A percentile compares a stretch with the other conserved stretches of the same genome.
phyloP scores from a whole-genome alignment of 805 yeast species.

The Lipomyces anomalus region DNA sequence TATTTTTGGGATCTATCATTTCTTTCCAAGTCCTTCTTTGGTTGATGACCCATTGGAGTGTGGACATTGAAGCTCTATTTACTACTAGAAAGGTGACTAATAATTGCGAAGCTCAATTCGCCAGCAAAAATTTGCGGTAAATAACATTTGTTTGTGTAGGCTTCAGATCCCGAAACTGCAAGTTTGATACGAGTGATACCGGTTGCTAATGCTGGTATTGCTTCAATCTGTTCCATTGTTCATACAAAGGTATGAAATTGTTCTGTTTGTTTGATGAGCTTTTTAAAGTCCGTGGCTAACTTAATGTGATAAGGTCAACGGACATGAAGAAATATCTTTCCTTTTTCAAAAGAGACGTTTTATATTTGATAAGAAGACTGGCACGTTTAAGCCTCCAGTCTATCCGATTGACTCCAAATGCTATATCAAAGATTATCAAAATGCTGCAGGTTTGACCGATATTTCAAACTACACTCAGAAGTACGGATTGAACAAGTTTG shows the following conservation, averaged over 20 bases:
- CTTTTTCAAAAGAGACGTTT: slow-evolving; percentile 89
- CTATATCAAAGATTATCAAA: slow-evolving; percentile 42
- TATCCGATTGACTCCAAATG: slow-evolving; percentile 47
- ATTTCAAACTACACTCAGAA: slow-evolving; percentile 43
- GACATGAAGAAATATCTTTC: slow-evolving; percentile 62
- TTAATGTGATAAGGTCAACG: slow-evolving; percentile 43
- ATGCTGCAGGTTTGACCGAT: slow-evolving; percentile 45
- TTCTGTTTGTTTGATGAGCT: too few relatives aligned
- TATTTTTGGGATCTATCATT: slow-evolving; percentile 66
- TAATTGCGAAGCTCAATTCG: too few relatives aligned
- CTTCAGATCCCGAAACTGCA: slow-evolving; percentile 54
- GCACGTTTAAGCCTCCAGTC: slow-evolving; percentile 71
- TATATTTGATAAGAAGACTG: slow-evolving; percentile 51
- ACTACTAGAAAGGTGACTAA: slow-evolving; percentile 48
- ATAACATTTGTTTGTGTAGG: slow-evolving; percentile 35
- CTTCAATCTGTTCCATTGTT: slow-evolving; percentile 54
- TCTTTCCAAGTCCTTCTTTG: slow-evolving; percentile 70
- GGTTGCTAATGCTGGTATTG: slow-evolving; percentile 77
- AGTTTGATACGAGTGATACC: slow-evolving; percentile 70
- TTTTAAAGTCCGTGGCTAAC: too few relatives aligned
- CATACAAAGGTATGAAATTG: slow-evolving; percentile 10
- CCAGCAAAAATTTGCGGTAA: not conserved
- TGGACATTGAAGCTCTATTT: slow-evolving; percentile 61
- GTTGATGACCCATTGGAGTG: slow-evolving; percentile 93
- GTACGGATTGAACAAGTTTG: slow-evolving; percentile 84